Conservation (phyloP, 192 early-diverging fungal species). For the Linnemannia zychae region DNA sequence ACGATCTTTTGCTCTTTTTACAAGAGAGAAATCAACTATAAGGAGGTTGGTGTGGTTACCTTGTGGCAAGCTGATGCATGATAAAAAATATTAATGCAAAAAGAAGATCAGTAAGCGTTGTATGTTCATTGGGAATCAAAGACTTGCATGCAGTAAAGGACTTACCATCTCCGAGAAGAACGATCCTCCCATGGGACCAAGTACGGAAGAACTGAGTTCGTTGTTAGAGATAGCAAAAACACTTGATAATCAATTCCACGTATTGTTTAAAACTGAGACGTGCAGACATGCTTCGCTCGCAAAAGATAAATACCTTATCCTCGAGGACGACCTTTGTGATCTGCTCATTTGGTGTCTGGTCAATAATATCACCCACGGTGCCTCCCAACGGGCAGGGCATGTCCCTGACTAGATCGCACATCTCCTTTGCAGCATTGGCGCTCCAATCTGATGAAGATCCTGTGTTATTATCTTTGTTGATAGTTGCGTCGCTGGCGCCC, state of each 20-base stretch:
- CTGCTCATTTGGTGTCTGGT: conserved; percentile 3
- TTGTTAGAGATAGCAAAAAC: not conserved
- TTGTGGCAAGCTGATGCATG: not conserved
- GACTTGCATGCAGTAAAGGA: not conserved
- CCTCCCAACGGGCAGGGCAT: conserved; percentile 22
- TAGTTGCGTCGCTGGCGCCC: not conserved
- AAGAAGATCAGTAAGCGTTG: no score
- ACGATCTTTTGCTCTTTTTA: not conserved
- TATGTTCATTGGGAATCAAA: not conserved
- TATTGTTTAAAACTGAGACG: no score
- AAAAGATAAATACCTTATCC: conserved; percentile 7
- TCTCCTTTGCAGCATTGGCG: not conserved
- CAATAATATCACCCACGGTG: conserved; percentile 15
- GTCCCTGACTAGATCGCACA: not conserved
- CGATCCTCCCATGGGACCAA: conserved; percentile 15
- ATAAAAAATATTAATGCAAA: not conserved
- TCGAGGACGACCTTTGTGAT: conserved; percentile 24
- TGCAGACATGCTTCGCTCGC: not conserved
- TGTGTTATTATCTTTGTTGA: not conserved
- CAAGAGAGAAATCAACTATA: no score
- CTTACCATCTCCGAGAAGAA: conserved; percentile 28
- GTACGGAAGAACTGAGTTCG: conserved; percentile 10
- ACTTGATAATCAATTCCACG: no score
- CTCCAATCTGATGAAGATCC: not conserved
- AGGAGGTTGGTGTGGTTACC: not conserved